A percentile compares a stretch with the other conserved stretches of the same genome.
Conservation (phyloP, 176 grass and related monocot genomes). For the Rhynchospora tenuis region DNA sequence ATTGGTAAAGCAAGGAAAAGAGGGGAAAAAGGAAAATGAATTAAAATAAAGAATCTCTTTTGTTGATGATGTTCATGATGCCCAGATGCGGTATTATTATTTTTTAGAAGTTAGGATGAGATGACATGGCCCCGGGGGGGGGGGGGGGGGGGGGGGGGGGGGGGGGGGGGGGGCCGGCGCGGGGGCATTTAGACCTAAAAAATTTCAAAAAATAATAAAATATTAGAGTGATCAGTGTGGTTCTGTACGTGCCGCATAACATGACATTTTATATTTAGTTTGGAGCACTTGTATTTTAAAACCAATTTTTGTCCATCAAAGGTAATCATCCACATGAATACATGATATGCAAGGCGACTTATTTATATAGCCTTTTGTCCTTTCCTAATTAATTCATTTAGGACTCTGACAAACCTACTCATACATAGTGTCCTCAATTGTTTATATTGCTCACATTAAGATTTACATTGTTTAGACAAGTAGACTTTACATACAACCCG, state of each 20-base stretch:
- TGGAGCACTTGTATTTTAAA: background rate
- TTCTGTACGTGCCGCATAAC: background rate
- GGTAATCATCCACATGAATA: background rate
- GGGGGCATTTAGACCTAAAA: background rate
- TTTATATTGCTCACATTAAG: background rate
- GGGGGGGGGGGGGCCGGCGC: no score
- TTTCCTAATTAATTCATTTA: background rate
- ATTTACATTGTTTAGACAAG: background rate
- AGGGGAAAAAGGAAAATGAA: background rate
- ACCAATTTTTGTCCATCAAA: background rate
- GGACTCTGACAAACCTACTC: background rate
- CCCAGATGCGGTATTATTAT: background rate
- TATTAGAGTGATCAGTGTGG: background rate
- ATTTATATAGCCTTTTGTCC: background rate
- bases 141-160: no score
- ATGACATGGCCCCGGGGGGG: background rate
- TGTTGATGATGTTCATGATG: background rate
- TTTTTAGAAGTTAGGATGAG: background rate
- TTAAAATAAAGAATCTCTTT: background rate
- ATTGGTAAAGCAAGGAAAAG: background rate
- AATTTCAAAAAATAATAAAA: background rate
- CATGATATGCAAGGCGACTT: background rate
- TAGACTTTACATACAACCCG: background rate
- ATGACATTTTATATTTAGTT: background rate
- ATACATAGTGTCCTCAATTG: background rate